phyloP scores from a whole-genome alignment of 176 grass and related monocot genomes.

The Alloteropsis semialata region DNA sequence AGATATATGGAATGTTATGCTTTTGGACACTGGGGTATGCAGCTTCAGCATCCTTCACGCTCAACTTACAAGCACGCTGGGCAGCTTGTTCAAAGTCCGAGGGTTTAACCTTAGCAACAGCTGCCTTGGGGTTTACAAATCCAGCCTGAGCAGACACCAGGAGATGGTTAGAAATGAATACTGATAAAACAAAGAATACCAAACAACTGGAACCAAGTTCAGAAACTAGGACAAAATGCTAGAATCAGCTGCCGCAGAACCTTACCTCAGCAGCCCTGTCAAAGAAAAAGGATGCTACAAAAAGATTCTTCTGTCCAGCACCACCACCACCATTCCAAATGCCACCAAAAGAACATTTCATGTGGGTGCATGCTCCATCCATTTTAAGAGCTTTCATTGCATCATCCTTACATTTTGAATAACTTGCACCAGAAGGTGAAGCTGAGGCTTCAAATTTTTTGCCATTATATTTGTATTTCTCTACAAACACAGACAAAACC shows the following conservation, averaged over 20 bases:
- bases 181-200: not conserved
- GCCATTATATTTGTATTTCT: slow-evolving; percentile 55
- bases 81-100: slow-evolving; percentile 82
- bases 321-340: slow-evolving; percentile 98
- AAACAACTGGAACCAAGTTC: not conserved
- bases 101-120: slow-evolving; percentile 71
- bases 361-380: slow-evolving; percentile 80
- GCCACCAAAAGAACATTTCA: slow-evolving; percentile 98
- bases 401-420: slow-evolving; percentile 69
- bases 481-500: slow-evolving; percentile 30
- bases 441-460: slow-evolving; percentile 64
- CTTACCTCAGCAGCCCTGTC: slow-evolving; percentile 93
- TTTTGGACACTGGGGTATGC: slow-evolving; percentile 55
- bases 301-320: slow-evolving; percentile 90
- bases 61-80: slow-evolving; percentile 70
- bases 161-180: not conserved
- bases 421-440: slow-evolving; percentile 68
- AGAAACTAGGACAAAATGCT: not conserved
- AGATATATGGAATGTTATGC: slow-evolving; percentile 80
- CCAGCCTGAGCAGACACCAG: slow-evolving; percentile 57
- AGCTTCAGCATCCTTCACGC: slow-evolving; percentile 55
- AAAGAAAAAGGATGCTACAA: slow-evolving; percentile 98
- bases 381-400: slow-evolving; percentile 76
- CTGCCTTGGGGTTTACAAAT: slow-evolving; percentile 69
- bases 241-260: slow-evolving; percentile 1